Evolutionary conservation across 768 basidiomycete species (phyloP), one percentile per base, ranked within the genome.

Genomic region (Strobilomyces dryophilus): DNA sequence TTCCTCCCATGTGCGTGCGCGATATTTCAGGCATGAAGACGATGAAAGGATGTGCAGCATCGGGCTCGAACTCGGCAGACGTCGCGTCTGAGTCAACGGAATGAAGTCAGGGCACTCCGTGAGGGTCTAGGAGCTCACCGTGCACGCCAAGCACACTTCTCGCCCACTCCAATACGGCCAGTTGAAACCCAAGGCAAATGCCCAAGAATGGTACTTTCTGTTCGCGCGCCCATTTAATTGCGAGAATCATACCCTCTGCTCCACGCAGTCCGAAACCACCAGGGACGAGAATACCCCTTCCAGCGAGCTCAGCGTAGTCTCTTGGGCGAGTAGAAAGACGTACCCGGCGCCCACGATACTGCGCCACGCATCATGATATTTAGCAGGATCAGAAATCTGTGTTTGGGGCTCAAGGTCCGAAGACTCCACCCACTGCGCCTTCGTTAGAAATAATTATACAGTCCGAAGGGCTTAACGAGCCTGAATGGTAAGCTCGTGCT

Each of bases 21-120:
- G 93, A 97, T 61, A 99, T 91, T 69, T 99, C 97, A 17, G 97
- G 97, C 97, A 99, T 99, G 80, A 95, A 98, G 61, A 98, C 79
- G 71, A 98, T 77, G 51, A 94, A 78, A 0, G 88, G 89, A 58
- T 87, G 74, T n/a, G 73, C 68, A 2, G 85, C 74, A 1, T 81
- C 70, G 4, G 80, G 65, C 37, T 78, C 71, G 61, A 98, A 89
- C 70, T 99, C 95, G 29, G 82, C 73, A 4, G 95, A 98, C 44
- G 85, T 88, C 6, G 95, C 93, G 51, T 83, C 92, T 89, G 65
- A n/a, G 60, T 54, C 37, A 63, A 47, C 43, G 20, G 29, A 45
- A 45, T 48, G 40, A 45, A 47, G n/a, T 24, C 39, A 31, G 12
- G 20, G 31, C 9, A 43, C 17, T 35, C 43, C 4, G 24, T n/a